Evolutionary conservation across 208 protist species (phyloP), one percentile per base, ranked within the genome.

Genomic region (Naegleria fowleri): DNA sequence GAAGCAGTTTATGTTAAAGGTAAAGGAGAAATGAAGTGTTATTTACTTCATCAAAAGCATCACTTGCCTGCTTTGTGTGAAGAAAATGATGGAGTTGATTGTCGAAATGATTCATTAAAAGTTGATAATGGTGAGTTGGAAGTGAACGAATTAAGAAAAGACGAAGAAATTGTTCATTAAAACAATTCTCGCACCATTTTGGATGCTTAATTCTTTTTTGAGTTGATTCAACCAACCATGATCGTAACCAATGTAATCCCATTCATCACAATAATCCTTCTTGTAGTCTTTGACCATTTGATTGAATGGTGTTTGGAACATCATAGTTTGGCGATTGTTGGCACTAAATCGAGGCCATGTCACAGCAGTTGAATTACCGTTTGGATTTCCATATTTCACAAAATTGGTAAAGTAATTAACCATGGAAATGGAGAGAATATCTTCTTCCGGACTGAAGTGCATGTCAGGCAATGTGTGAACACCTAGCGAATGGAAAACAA

Each of bases 341-440:
- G 16, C 67, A 79, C 25, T 36, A 9, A 36, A 79, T 36, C 9
- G 5, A 36, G 67, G 67, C 67, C 67, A 79, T 2, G 7, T 7
- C 13, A 36, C n/a, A 13, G 13, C 0, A 33, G 16, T 79, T 36
- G 16, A 13, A 36, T 79, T 79, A 0, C 29, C 22, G 39, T 89
- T 89, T 58, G 85, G 85, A 58, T 51, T 39, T 33, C 85, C 85
- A 88, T 22, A 58, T 33, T 89, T n/a, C 51, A 40, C 48, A 89
- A 89, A 89, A 40, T 89, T 89, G 0, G 86, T 67, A 3, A 9
- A 75, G 59, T 89, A 89, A 29, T 52, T 11, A 5, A 89, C 25
- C 4, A 89, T 89, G 6, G 9, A 9, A 13, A 0, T 40, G 7
- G 43, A 67, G 1, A 67, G 39, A 38, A 5, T 0, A 29, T 29